phyloP scores from a whole-genome alignment of 176 grass and related monocot species.

The Rhynchospora tenuis region DNA sequence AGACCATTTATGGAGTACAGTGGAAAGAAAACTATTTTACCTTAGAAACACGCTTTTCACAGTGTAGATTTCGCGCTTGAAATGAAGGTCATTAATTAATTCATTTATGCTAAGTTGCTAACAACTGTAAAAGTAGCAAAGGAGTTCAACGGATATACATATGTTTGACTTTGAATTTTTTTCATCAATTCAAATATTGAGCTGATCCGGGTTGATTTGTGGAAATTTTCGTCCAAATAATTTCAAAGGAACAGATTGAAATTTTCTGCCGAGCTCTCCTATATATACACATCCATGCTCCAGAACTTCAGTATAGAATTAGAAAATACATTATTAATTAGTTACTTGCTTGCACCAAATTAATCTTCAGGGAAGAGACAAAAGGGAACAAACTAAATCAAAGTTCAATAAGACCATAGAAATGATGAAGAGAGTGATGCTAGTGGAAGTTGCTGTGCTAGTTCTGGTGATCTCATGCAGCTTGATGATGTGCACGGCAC shows the following conservation, averaged over 20 bases:
- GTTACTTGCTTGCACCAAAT: not conserved
- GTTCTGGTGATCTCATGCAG: conserved; percentile 13
- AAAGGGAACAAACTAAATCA: not conserved
- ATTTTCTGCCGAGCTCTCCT: not conserved
- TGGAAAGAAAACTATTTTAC: too few species aligned
- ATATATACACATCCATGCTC: not conserved
- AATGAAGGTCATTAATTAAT: too few species aligned
- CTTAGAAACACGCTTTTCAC: too few species aligned
- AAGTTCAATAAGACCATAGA: not conserved
- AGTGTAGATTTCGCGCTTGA: too few species aligned
- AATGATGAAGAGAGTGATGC: conserved; percentile 10
- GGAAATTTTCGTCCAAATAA: not conserved
- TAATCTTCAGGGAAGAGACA: not conserved
- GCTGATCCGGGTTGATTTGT: not conserved
- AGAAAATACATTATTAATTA: not conserved
- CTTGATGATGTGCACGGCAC: not conserved
- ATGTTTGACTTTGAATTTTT: too few species aligned
- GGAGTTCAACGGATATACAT: too few species aligned
- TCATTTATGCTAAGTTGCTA: too few species aligned
- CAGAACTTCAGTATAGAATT: not conserved
- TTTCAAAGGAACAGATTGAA: not conserved
- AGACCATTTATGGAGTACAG: too few species aligned
- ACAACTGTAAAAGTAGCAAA: too few species aligned
- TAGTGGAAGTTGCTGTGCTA: not conserved
- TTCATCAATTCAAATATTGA: too few species aligned